phyloP scores from a whole-genome alignment of 768 basidiomycete genomes.

The Pleurotus giganteus region DNA sequence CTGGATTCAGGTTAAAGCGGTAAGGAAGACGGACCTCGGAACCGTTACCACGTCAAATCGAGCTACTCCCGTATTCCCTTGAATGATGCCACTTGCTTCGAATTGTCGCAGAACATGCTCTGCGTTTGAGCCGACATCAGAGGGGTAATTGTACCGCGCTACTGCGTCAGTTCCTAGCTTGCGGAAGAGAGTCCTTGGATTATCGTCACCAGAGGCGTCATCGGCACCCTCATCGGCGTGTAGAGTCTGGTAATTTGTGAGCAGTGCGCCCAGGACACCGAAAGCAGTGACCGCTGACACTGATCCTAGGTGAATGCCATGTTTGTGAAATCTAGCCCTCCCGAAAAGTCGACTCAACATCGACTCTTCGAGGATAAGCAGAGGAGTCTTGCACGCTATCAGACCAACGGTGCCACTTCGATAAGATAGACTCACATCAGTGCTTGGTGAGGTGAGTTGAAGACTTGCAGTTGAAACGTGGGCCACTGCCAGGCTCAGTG shows the following conservation, averaged over 20 bases:
- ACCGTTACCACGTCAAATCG: constrained; percentile 14
- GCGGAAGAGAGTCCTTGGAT: neutral
- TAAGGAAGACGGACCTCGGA: constrained; percentile 11
- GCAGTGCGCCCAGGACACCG: neutral
- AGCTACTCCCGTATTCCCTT: constrained; percentile 9
- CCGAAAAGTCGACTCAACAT: neutral
- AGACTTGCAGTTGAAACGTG: no score
- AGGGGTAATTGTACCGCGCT: neutral
- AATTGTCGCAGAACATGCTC: neutral
- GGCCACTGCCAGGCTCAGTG: no score
- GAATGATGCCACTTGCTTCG: constrained; percentile 3
- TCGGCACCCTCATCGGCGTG: neutral
- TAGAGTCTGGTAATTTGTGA: neutral
- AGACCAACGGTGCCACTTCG: no score
- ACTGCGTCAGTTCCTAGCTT: neutral
- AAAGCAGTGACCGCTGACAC: neutral
- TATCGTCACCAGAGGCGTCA: neutral
- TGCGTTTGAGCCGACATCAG: neutral
- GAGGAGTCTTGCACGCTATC: no score
- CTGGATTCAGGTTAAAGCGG: neutral
- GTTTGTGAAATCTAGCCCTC: neutral
- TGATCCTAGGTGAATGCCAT: neutral
- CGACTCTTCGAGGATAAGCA: neutral
- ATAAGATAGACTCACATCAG: no score
- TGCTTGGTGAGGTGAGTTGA: no score